A percentile compares a stretch with the other conserved stretches of the same genome.
Conservation (phyloP, 148 eudicot species). For the Rhododendron molle region DNA sequence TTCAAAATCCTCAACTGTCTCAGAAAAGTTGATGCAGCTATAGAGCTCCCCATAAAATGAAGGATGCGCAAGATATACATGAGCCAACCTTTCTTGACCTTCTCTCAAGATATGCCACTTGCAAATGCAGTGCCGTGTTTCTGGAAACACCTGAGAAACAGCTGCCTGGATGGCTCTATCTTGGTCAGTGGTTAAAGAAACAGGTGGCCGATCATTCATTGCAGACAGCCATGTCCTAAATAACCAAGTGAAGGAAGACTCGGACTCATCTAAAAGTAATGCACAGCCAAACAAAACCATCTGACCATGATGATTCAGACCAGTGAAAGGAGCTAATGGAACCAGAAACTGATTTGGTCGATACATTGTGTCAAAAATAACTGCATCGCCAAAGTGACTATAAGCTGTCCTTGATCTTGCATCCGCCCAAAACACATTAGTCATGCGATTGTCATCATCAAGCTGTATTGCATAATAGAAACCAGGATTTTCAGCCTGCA, state of each 20-base stretch:
- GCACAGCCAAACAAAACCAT: constrained; percentile 28
- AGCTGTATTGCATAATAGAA: constrained; percentile 30
- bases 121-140: constrained; percentile 34
- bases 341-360: constrained; percentile 29
- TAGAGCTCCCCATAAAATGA: constrained; percentile 28
- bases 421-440: constrained; percentile 29
- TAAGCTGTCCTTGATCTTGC: constrained; percentile 30
- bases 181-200: constrained; percentile 29
- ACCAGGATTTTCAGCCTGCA: constrained; percentile 29
- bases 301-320: constrained; percentile 29
- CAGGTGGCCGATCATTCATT: constrained; percentile 21
- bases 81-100: constrained; percentile 35
- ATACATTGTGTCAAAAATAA: constrained; percentile 28
- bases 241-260: constrained; percentile 27
- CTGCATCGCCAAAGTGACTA: constrained; percentile 30
- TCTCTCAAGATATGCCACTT: constrained; percentile 35
- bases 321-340: constrained; percentile 31
- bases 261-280: constrained; percentile 26
- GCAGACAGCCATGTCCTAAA: constrained; percentile 27
- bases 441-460: constrained; percentile 29
- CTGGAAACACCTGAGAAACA: constrained; percentile 19
- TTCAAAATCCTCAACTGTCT: constrained; percentile 34
- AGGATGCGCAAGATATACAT: constrained; percentile 29
- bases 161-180: constrained; percentile 32
- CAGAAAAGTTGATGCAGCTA: constrained; percentile 33